Evolutionary conservation across 169 alveolate genomes (phyloP).

Genomic region (Perkinsus chesapeaki): DNA sequence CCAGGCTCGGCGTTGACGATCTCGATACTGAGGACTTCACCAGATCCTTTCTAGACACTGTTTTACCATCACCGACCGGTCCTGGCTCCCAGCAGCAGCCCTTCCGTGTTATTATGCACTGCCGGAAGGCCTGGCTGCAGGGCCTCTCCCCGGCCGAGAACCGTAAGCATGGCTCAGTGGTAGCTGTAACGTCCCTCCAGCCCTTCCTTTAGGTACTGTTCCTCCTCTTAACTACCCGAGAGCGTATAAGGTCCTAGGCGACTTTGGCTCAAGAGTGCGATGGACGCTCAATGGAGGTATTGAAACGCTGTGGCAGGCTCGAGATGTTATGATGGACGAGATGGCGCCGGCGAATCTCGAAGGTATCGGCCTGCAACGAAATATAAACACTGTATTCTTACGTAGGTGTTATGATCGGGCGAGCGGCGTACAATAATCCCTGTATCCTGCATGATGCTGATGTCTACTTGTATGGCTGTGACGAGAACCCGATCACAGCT

Average conservation of each 20-base stretch:
- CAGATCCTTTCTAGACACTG: conserved; percentile 10
- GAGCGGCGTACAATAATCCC: conserved; percentile 42
- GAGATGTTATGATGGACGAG: background rate
- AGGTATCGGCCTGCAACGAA: background rate
- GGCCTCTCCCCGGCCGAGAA: conserved; percentile 87
- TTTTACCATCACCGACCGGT: background rate
- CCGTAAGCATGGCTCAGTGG: conserved; percentile 78
- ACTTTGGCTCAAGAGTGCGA: background rate
- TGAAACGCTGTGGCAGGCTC: background rate
- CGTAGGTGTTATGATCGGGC: conserved; percentile 51
- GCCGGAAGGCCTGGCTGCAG: conserved; percentile 79
- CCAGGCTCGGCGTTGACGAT: conserved; percentile 91
- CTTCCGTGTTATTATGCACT: conserved; percentile 66
- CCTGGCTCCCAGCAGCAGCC: background rate
- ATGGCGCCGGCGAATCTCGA: background rate
- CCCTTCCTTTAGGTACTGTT: background rate
- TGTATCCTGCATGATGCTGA: conserved; percentile 37
- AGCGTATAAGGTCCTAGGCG: background rate
- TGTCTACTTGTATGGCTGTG: conserved; percentile 24
- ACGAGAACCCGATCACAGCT: conserved; percentile 6
- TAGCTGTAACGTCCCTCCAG: background rate
- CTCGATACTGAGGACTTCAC: conserved; percentile 44
- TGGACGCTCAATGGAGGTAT: background rate
- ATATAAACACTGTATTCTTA: background rate
- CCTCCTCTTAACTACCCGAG: background rate